Evolutionary conservation across 2,329 filamentous ascomycete species (phyloP).

Genomic region (Sporothrix brasiliensis): DNA sequence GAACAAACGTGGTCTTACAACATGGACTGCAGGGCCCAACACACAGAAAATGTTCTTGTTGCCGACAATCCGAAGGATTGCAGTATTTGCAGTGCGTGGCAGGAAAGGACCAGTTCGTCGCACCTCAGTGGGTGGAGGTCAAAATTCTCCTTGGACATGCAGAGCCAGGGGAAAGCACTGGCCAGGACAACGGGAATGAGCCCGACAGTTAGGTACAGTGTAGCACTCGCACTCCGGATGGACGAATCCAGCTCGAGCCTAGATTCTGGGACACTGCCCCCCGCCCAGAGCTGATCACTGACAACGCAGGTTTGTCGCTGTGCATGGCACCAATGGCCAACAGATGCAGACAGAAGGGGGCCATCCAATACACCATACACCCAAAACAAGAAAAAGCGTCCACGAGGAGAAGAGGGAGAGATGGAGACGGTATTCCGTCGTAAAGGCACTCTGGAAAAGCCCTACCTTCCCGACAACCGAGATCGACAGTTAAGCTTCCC

Average conservation of each 20-base stretch:
- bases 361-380: too few relatives aligned
- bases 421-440: neutral
- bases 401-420: neutral
- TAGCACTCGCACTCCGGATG: constrained; percentile 11
- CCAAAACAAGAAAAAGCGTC: too few relatives aligned
- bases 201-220: neutral
- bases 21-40: neutral
- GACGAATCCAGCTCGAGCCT: neutral
- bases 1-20: neutral
- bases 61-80: neutral
- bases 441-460: neutral
- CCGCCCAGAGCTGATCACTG: too few relatives aligned
- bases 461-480: constrained; percentile 6
- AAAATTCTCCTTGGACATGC: neutral
- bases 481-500: constrained; percentile 27
- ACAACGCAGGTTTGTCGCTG: too few relatives aligned
- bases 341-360: too few relatives aligned
- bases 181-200: neutral
- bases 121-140: neutral
- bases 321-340: too few relatives aligned
- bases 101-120: neutral
- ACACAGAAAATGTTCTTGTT: neutral
- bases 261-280: neutral
- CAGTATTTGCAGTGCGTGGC: neutral
- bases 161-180: neutral